Evolutionary conservation across 1,139 yeast species (phyloP).

Genomic region (Protomyces lactucae-debilis): DNA sequence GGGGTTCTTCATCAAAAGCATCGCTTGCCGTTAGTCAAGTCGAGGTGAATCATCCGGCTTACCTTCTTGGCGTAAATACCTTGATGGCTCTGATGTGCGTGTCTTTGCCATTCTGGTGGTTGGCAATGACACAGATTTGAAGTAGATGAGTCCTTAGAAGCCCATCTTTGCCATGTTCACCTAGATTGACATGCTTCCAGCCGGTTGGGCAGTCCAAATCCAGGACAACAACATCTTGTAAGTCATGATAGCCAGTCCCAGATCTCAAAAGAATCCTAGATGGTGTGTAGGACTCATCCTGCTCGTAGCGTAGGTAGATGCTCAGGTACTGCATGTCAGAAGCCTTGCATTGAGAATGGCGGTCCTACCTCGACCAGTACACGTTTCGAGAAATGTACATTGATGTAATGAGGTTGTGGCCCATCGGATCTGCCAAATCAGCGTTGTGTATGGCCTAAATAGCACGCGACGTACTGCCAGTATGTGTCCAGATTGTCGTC

Average conservation of each 20-base stretch:
- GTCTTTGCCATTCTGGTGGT: slow-evolving; percentile 96
- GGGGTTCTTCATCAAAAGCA: neutral
- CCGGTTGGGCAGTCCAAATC: slow-evolving; percentile 68
- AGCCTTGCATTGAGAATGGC: neutral
- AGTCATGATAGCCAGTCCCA: slow-evolving; percentile 82
- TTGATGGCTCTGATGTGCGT: slow-evolving; percentile 77
- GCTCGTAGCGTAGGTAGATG: slow-evolving; percentile 58
- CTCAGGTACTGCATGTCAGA: slow-evolving; percentile 47
- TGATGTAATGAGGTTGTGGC: slow-evolving; percentile 78
- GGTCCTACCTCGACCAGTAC: slow-evolving; percentile 53
- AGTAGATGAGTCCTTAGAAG: slow-evolving; percentile 48
- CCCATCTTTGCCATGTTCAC: slow-evolving; percentile 34
- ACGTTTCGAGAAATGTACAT: slow-evolving; percentile 73
- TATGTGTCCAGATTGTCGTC: slow-evolving; percentile 61
- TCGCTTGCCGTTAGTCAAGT: neutral
- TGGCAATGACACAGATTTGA: slow-evolving; percentile 64
- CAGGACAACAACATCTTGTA: slow-evolving; percentile 65
- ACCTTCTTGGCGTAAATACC: slow-evolving; percentile 46
- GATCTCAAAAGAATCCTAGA: slow-evolving; percentile 63
- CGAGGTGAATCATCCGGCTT: neutral
- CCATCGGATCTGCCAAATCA: slow-evolving; percentile 59
- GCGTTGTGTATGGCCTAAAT: neutral
- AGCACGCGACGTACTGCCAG: slow-evolving; percentile 56
- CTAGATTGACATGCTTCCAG: slow-evolving; percentile 63
- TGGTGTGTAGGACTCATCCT: slow-evolving; percentile 94